Evolutionary conservation across 1,139 yeast species (phyloP), one percentile per base, ranked within the genome.

Genomic region (Saccharomyces pastorianus): DNA sequence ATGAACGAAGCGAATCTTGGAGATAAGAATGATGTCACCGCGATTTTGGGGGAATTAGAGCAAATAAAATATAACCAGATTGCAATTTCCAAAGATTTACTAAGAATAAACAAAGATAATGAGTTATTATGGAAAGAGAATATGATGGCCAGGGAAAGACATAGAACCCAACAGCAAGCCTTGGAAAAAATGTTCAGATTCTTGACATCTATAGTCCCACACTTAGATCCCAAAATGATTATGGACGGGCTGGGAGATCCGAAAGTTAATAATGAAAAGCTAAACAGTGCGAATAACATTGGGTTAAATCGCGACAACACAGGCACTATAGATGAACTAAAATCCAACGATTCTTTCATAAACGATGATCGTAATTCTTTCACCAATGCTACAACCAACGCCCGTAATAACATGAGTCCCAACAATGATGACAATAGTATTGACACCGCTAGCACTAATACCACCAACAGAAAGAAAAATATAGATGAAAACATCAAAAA

Each of bases 121-220:
- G 91, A 89, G 67, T 73, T 89, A 62, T 73, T 93, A 52, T 93
- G 99, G 99, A 84, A 84, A 57, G 99, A 93, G 67, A 85, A 89
- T 65, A 84, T 79, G 64, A 74, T 84, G 54, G 85, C 95, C 4
- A 76, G 97, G 54, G 97, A 93, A 67, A 81, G 95, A 58, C 88
- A 90, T 68, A 82, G 85, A 60, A 78, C 85, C 47, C 99, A 93
- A 67, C 84, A 91, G 38, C 91, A 88, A 59, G 89, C 96, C 26
- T 76, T 93, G 58, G 96, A 90, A 62, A 86, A 88, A 63, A 93
- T 93, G 49, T 73, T 95, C 65, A 82, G 95, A 61, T 91, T 93
- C 63, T 74, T 93, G 62, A 95, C 96, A 1, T 82, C 93, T 4
- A 88, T 90, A 66, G 95, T 96, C 25, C 69, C 70, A 34, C 84